Conservation (phyloP, 1,284 basidiomycete genomes). For the Ustilago tritici region DNA sequence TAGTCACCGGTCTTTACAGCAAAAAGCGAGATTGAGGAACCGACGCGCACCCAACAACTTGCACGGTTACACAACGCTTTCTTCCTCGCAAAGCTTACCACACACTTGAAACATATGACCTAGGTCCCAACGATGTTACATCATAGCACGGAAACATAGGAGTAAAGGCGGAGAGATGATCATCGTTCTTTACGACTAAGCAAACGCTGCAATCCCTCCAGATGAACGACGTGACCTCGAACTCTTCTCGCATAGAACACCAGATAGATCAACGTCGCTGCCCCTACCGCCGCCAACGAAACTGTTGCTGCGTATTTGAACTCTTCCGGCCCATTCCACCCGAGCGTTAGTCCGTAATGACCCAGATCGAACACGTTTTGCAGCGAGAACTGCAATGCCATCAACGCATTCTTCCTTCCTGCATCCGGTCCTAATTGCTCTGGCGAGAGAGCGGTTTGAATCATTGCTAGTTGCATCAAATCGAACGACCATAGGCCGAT, state of each 20-base stretch:
- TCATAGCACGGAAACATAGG: not conserved
- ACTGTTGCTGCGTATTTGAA: conserved; percentile 61
- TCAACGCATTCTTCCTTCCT: conserved; percentile 48
- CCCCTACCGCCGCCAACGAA: conserved; percentile 43
- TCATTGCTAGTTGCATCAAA: conserved; percentile 73
- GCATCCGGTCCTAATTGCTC: conserved; percentile 41
- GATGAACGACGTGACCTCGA: conserved; percentile 59
- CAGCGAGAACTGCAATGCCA: conserved; percentile 56
- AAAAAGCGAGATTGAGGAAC: conserved; percentile 5
- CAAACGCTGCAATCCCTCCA: conserved; percentile 45
- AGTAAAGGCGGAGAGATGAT: not conserved
- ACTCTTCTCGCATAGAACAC: conserved; percentile 54
- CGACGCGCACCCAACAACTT: conserved; percentile 8
- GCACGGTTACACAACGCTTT: not conserved
- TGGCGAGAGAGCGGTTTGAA: conserved; percentile 47
- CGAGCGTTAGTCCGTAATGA: conserved; percentile 59
- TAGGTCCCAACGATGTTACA: not conserved
- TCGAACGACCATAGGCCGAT: conserved; percentile 75
- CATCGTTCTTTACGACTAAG: conserved; percentile 43
- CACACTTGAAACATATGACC: no score
- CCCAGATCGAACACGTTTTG: conserved; percentile 57
- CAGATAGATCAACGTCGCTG: conserved; percentile 57
- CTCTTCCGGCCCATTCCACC: conserved; percentile 49
- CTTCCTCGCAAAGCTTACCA: not conserved
- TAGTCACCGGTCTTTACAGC: not conserved